phyloP scores from a whole-genome alignment of 345 rosid genomes.

The Melaleuca alternifolia region DNA sequence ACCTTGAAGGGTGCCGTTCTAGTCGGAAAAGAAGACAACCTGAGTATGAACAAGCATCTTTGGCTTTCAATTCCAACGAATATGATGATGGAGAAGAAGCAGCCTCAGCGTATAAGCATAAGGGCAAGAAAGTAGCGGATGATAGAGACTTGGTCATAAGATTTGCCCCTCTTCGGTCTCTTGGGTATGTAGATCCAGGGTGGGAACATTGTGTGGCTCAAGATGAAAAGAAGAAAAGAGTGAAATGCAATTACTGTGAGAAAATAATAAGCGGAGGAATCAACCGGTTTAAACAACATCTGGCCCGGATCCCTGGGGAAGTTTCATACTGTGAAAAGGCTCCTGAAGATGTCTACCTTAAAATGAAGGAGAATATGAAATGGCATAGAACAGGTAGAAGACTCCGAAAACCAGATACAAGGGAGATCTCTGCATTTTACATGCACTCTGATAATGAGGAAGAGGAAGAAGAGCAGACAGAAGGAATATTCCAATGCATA shows the following conservation, averaged over 20 bases:
- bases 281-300: slow-evolving; percentile 41
- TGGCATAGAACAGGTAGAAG: slow-evolving; percentile 36
- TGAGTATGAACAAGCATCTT: slow-evolving; percentile 12
- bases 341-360: slow-evolving; percentile 33
- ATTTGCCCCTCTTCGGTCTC: slow-evolving; percentile 24
- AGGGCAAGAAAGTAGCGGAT: slow-evolving; percentile 17
- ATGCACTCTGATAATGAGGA: slow-evolving; percentile 21
- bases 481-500: slow-evolving; percentile 6
- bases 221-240: slow-evolving; percentile 37
- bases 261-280: slow-evolving; percentile 44
- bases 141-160: slow-evolving; percentile 6
- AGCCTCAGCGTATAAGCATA: slow-evolving; percentile 6
- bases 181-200: slow-evolving; percentile 41
- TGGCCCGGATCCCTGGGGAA: slow-evolving; percentile 45
- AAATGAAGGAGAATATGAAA: slow-evolving; percentile 41
- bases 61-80: slow-evolving; percentile 6
- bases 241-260: slow-evolving; percentile 39
- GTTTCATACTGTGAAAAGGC: slow-evolving; percentile 34
- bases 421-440: slow-evolving; percentile 14
- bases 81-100: slow-evolving; percentile 12
- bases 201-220: slow-evolving; percentile 42
- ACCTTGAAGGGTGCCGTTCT: slow-evolving; percentile 28
- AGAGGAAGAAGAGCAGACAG: slow-evolving; percentile 20
- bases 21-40: slow-evolving; percentile 10
- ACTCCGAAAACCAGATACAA: slow-evolving; percentile 9